A percentile compares a stretch with the other conserved stretches of the same genome.
Evolutionary conservation across 805 yeast species (phyloP).

Genomic region (Metschnikowia bowlesiae): DNA sequence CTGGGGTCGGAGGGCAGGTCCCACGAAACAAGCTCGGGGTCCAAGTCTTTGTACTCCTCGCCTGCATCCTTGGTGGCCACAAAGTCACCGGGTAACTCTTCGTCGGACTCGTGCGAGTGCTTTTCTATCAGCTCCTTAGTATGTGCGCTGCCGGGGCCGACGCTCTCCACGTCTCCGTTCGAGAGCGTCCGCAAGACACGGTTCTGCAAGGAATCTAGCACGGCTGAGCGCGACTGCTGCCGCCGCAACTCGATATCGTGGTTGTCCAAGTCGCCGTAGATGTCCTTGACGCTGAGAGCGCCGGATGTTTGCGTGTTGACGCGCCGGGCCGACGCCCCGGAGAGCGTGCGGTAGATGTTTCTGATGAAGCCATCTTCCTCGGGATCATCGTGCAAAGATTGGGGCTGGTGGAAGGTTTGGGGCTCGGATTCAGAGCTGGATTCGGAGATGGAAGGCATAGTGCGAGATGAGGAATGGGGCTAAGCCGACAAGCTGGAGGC

Average conservation of each 20-base stretch:
- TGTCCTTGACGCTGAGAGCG: conserved; percentile 29
- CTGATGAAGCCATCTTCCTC: conserved; percentile 1
- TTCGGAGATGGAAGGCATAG: background rate
- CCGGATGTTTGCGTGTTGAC: conserved; percentile 10
- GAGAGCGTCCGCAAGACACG: conserved; percentile 18
- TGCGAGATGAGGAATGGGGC: no score
- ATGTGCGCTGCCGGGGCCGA: background rate
- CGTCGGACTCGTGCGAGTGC: conserved; percentile 1
- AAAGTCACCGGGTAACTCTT: conserved; percentile 23
- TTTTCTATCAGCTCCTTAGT: background rate
- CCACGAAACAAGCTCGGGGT: conserved; percentile 69
- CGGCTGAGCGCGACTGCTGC: conserved; percentile 41
- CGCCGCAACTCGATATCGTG: conserved; percentile 38
- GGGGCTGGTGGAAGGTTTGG: background rate
- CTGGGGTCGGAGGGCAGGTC: conserved; percentile 56
- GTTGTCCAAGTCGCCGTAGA: conserved; percentile 38
- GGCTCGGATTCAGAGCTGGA: background rate
- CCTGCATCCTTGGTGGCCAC: conserved; percentile 44
- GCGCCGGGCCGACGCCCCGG: conserved; percentile 6
- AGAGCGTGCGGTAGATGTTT: conserved; percentile 8
- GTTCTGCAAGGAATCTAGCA: conserved; percentile 33
- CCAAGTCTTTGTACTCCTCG: conserved; percentile 48
- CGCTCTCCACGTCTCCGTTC: conserved; percentile 19
- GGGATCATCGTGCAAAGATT: background rate
- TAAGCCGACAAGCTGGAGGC: no score